These are phyloP conservation scores for Apiospora sp. DNA, from an alignment of 2,329 filamentous ascomycete species.

Conservation along the genomic window DNA sequence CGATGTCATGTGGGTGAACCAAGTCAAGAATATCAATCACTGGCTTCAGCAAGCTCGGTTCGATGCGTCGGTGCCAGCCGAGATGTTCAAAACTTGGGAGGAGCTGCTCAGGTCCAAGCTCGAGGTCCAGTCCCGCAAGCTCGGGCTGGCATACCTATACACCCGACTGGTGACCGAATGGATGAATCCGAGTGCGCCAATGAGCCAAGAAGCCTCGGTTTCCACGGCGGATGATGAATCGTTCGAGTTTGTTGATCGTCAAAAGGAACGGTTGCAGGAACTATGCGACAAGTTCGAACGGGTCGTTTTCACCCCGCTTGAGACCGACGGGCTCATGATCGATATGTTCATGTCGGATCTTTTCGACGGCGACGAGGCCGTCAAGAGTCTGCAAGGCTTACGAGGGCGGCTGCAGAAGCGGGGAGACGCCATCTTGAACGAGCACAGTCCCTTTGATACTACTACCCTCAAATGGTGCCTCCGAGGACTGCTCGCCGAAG, in stretches of 20 bases:
- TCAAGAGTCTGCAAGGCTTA: constrained; percentile 33
- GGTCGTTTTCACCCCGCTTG: constrained; percentile 47
- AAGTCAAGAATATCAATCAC: constrained; percentile 42
- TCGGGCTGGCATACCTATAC: constrained; percentile 45
- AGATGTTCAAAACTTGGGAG: constrained; percentile 43
- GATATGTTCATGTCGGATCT: constrained; percentile 41
- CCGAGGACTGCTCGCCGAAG: constrained; percentile 48
- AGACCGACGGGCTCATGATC: constrained; percentile 44
- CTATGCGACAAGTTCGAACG: constrained; percentile 49
- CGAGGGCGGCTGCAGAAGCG: constrained; percentile 31
- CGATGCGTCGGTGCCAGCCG: constrained; percentile 45
- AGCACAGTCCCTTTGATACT: constrained; percentile 43
- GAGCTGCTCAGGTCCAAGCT: constrained; percentile 42
- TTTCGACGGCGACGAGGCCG: constrained; percentile 40
- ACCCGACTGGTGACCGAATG: constrained; percentile 49
- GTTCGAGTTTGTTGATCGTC: constrained; percentile 43
- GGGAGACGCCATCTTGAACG: constrained; percentile 33
- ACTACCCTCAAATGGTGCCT: constrained; percentile 44
- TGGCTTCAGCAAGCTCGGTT: constrained; percentile 47
- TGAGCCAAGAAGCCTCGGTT: constrained; percentile 24
- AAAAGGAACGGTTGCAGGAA: constrained; percentile 46
- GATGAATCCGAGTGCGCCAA: constrained; percentile 42
- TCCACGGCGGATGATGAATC: constrained; percentile 33
- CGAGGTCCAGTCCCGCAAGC: constrained; percentile 46
- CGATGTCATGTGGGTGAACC: not conserved